phyloP scores from a whole-genome alignment of 495 filamentous ascomycete species.

The Aspergillus asperescens region DNA sequence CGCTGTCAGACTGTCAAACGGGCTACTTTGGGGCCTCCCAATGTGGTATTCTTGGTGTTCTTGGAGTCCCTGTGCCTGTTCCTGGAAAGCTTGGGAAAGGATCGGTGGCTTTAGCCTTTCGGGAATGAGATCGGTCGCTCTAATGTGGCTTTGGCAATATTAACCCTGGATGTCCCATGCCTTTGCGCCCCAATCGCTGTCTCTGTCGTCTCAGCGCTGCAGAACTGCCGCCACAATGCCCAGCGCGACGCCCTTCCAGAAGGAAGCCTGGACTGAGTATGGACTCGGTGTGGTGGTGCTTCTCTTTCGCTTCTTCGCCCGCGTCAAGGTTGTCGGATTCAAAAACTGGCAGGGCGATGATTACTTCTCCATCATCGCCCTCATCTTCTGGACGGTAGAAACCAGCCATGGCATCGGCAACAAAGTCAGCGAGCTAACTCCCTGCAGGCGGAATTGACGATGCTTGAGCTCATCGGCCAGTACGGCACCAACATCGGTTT shows the following conservation, averaged over 20 bases:
- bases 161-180: too few relatives aligned
- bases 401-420: not conserved
- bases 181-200: too few relatives aligned
- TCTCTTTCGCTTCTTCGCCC: constrained; percentile 20
- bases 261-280: constrained; percentile 23
- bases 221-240: constrained; percentile 1
- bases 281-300: constrained; percentile 16
- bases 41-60: too few relatives aligned
- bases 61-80: too few relatives aligned
- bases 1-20: too few relatives aligned
- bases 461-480: constrained; percentile 18
- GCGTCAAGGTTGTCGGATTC: constrained; percentile 18
- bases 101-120: too few relatives aligned
- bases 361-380: constrained; percentile 16
- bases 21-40: too few relatives aligned
- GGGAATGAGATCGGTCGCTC: too few relatives aligned
- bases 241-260: constrained; percentile 16
- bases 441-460: constrained; percentile 9
- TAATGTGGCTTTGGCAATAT: too few relatives aligned
- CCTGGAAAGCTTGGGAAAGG: too few relatives aligned
- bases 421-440: not conserved
- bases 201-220: too few relatives aligned
- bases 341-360: constrained; percentile 25
- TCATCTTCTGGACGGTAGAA: constrained; percentile 22
- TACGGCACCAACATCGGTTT: constrained; percentile 41